phyloP scores from a whole-genome alignment of 257 asterid genomes.

The Rhazya stricta region DNA sequence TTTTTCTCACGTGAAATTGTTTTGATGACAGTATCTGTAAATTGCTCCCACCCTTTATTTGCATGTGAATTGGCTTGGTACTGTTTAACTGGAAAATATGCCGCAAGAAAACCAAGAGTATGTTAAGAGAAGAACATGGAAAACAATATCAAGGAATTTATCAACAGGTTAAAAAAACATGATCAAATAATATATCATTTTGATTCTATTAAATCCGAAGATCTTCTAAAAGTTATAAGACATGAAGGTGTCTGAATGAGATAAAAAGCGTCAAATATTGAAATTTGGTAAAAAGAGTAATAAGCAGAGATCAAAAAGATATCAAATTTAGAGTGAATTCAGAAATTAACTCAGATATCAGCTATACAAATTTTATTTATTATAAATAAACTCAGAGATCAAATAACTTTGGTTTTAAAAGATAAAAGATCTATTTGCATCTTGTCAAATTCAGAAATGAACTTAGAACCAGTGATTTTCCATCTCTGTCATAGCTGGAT shows the following conservation, averaged over 20 bases:
- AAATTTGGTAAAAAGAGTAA: neutral
- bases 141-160: neutral
- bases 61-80: conserved; percentile 96
- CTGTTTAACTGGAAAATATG: conserved; percentile 58
- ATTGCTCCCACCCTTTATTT: conserved; percentile 94
- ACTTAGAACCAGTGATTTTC: neutral
- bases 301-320: neutral
- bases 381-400: neutral
- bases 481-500: neutral
- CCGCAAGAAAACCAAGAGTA: conserved; percentile 1
- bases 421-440: neutral
- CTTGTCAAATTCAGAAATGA: neutral
- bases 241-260: neutral
- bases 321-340: neutral
- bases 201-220: neutral
- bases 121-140: conserved; percentile 4
- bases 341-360: neutral
- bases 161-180: neutral
- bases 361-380: neutral
- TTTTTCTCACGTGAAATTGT: conserved; percentile 67
- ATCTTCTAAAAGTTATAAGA: neutral
- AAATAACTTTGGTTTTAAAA: neutral
- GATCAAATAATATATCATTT: neutral
- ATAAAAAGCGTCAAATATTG: neutral
- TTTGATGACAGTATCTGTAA: conserved; percentile 87